Evolutionary conservation across 805 yeast species (phyloP).

Genomic region (Lipomyces mesembrius): DNA sequence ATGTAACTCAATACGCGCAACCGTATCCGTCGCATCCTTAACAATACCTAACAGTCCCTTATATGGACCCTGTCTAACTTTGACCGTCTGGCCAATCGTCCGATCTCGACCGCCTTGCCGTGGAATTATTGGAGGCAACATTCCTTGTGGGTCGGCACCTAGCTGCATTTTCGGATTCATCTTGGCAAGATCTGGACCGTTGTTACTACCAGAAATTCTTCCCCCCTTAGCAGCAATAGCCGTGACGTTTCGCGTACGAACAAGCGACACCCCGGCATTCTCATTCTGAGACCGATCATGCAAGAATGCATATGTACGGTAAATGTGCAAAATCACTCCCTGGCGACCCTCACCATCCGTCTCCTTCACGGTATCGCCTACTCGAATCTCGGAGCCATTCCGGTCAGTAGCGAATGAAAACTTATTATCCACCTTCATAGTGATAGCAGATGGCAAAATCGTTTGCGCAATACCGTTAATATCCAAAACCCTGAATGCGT

Average conservation of each 20-base stretch:
- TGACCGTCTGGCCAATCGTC: conserved; percentile 80
- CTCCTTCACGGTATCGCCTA: conserved; percentile 94
- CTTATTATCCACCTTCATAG: conserved; percentile 69
- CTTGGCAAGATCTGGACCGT: conserved; percentile 55
- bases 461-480: conserved; percentile 78
- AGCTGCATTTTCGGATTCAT: conserved; percentile 80
- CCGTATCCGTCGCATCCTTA: conserved; percentile 88
- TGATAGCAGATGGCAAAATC: conserved; percentile 79
- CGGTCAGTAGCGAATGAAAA: conserved; percentile 85
- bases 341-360: conserved; percentile 80
- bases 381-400: conserved; percentile 79
- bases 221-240: conserved; percentile 86
- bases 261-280: conserved; percentile 89
- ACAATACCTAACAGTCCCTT: conserved; percentile 94
- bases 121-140: conserved; percentile 60
- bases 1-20: conserved; percentile 91
- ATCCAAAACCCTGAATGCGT: conserved; percentile 75
- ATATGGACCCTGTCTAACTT: conserved; percentile 87
- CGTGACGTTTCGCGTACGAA: conserved; percentile 72
- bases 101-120: conserved; percentile 78
- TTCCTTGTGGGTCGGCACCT: conserved; percentile 41
- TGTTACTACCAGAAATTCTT: conserved; percentile 49
- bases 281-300: conserved; percentile 79
- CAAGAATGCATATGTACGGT: conserved; percentile 76
- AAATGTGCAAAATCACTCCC: conserved; percentile 86